Percentiles rank a stretch among this genome's conserved stretches.
Evolutionary conservation across 1,139 yeast species (phyloP).

Genomic region (Yamadazyma triangularis): DNA sequence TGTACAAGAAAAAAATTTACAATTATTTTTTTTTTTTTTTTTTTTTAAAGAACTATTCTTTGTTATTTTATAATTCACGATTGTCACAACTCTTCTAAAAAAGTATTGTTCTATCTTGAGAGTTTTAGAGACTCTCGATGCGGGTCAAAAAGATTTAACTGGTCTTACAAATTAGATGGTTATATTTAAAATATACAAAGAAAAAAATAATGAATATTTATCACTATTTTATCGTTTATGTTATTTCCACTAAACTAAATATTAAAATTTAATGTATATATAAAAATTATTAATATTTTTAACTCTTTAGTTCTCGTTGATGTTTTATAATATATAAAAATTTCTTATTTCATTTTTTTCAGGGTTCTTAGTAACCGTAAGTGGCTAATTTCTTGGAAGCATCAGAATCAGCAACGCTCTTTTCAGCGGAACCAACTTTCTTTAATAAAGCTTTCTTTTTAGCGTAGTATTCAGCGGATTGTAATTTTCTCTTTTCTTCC

Average conservation of each 20-base stretch:
- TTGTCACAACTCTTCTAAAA: too few species aligned
- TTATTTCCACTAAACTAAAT: slow-evolving; percentile 2
- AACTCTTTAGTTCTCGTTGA: slow-evolving; percentile 1
- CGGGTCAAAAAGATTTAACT: too few species aligned
- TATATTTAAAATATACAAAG: slow-evolving; percentile 7
- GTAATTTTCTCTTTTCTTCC: slow-evolving; percentile 99
- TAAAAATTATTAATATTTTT: slow-evolving; percentile 2
- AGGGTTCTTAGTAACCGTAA: slow-evolving; percentile 66
- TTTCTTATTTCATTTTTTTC: slow-evolving; percentile 1
- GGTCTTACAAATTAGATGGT: slow-evolving; percentile 1
- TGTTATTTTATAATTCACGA: too few species aligned
- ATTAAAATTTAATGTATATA: slow-evolving; percentile 1
- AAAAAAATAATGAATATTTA: slow-evolving; percentile 2
- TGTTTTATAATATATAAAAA: not conserved
- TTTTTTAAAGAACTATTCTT: too few species aligned
- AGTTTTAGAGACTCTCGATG: too few species aligned
- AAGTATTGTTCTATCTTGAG: too few species aligned
- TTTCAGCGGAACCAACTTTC: slow-evolving; percentile 84
- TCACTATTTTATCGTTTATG: not conserved
- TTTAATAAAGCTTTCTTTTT: slow-evolving; percentile 95
- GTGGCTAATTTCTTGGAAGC: slow-evolving; percentile 73
- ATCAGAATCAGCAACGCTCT: slow-evolving; percentile 72
- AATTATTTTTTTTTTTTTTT: too few species aligned
- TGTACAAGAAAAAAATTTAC: too few species aligned
- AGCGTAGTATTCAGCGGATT: slow-evolving; percentile 98